Evolutionary conservation across 495 filamentous ascomycete genomes (phyloP), one percentile per base, ranked within the genome.

Genomic region (Niebla homalea): DNA sequence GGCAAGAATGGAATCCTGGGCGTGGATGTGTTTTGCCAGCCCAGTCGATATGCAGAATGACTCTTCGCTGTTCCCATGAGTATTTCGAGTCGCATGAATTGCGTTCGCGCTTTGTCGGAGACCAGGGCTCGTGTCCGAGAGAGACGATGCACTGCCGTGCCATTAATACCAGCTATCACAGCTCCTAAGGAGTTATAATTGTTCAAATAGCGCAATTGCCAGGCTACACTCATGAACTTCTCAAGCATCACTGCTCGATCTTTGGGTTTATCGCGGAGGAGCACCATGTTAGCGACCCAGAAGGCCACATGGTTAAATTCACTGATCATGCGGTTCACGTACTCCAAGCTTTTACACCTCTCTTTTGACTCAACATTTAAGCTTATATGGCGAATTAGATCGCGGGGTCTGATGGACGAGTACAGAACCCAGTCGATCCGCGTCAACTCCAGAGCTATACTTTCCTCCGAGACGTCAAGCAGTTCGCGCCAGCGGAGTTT

Each of bases 401-500:
- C 93, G 43, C 92, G 84, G 39, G 89, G 84, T n/a, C 85, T 81
- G 61, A 97, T 93, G n/a, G 87, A 84, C 56, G 83, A 89, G 65
- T 94, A 95, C 79, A 94, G 89, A 60, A 88, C 76, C 92, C 90
- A 96, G 67, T 97, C 92, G 38, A 97, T 89, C 47, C 92, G 78
- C 5, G 92, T 96, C 60, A 98, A 73, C 63, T 98, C 92, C 43
- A 80, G 79, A 6, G 93, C 92, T 54, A 96, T 85, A 43, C 85
- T 76, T 37, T 89, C 85, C 25, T 92, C 82, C 5, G 79, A 69
- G 22, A 78, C 76, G 23, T 84, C 83, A 80, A 94, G 89, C 54
- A 94, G 80, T 46, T 80, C 74, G 52, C 85, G 83, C 76, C 88
- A 94, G 56, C 85, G 81, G 39, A 81, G 65, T 61, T 94, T 94